Percentiles rank a stretch among this genome's conserved stretches.
Evolutionary conservation across 345 rosid genomes (phyloP).

Genomic region (Eucalyptus leucophloia): DNA sequence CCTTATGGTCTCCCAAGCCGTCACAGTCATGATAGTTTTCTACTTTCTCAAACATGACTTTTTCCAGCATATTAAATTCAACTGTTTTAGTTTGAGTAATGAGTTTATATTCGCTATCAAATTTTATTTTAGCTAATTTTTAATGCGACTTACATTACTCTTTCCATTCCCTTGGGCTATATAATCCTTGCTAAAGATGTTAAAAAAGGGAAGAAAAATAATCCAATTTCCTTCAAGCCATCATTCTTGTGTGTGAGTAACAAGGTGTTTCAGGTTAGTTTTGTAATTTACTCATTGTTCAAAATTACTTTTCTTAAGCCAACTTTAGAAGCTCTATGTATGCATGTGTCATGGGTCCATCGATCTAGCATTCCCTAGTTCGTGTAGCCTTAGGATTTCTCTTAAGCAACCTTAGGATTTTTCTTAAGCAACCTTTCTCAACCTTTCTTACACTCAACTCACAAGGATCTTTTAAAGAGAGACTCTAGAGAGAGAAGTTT

Average conservation of each 20-base stretch:
- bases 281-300: neutral
- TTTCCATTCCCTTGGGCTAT: neutral
- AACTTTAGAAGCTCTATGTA: neutral
- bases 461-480: fast-evolving
- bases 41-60: neutral
- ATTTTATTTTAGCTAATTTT: neutral
- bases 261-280: neutral
- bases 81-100: neutral
- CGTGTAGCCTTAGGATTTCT: no score
- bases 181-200: neutral
- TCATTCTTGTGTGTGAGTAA: neutral
- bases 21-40: neutral
- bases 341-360: neutral
- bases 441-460: no score
- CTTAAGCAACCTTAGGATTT: no score
- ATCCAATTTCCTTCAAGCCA: neutral
- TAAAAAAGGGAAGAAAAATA: neutral
- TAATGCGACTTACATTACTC: neutral
- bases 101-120: neutral
- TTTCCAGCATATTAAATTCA: neutral
- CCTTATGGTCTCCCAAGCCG: no score
- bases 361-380: no score
- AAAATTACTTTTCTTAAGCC: neutral
- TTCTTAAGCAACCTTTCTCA: fast-evolving
- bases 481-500: no score